Evolutionary conservation across 768 basidiomycete species (phyloP), one percentile per base, ranked within the genome.

Genomic region (Tricholoma bakamatsutake): DNA sequence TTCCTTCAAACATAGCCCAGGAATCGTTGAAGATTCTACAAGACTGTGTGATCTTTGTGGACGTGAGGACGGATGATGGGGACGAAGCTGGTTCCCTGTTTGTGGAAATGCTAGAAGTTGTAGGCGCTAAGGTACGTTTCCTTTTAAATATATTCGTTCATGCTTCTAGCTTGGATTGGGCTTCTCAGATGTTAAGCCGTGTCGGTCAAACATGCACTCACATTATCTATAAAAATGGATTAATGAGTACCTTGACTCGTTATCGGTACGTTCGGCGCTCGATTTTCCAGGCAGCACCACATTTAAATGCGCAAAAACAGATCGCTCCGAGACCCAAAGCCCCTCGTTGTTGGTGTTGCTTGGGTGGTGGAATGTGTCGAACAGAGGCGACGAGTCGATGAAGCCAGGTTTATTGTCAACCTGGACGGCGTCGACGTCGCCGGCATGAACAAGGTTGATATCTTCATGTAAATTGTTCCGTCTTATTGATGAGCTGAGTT

Each of bases 331-430:
- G 85, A 90, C 39, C 88, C 80, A 67, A 64, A 85, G 63, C 93
- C 93, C 0, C 60, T 73, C 24, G 84, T 92, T 13, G 87, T 96
- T 13, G 88, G 90, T 7, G 90, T 93, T 61, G 87, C 83, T 15
- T 94, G 93, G 93, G 88, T 95, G 4, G 88, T 93, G 2, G 85
- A 90, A 64, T 95, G 91, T 60, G 87, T 80, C 1, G 91, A 93
- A 62, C 80, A 84, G 59, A 76, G 79, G 45, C 68, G 68, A 37
- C 79, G 70, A 45, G 80, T 88, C 3, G 88, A 86, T 21, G 92
- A 92, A 65, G 67, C 73, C 3, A 77, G 72, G 43, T 89, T 83
- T 64, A 69, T 84, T 31, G 77, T 93, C 51, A 83, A 90, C 62
- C 70, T 91, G 3, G 83, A 82, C 17, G 75, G 69, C 18, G 64